phyloP scores from a whole-genome alignment of 495 filamentous ascomycete species.

The Ascobolus immersus region DNA sequence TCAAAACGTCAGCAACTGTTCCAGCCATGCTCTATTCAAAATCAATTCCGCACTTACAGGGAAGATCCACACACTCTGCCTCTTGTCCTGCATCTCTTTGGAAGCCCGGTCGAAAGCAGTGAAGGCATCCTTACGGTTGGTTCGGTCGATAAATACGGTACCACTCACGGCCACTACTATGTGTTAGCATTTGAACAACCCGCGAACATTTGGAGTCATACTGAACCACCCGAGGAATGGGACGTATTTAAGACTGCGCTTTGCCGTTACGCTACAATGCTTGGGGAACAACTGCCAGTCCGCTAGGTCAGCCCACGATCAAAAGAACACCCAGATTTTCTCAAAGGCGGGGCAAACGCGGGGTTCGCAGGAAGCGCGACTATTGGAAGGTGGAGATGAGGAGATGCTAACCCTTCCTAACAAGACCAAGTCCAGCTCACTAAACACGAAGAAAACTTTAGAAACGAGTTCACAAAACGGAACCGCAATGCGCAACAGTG shows the following conservation, averaged over 20 bases:
- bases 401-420: conserved; percentile 27
- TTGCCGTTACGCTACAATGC: conserved; percentile 82
- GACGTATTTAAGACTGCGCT: conserved; percentile 51
- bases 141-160: conserved; percentile 82
- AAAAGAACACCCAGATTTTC: too few relatives aligned
- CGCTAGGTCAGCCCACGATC: too few relatives aligned
- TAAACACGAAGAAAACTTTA: background rate
- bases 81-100: conserved; percentile 42
- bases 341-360: too few relatives aligned
- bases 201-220: conserved; percentile 13
- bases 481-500: background rate
- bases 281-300: conserved; percentile 66
- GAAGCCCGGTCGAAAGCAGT: conserved; percentile 66
- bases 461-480: too few relatives aligned
- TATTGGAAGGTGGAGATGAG: too few relatives aligned
- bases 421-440: conserved; percentile 77
- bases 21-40: too few relatives aligned
- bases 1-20: too few relatives aligned
- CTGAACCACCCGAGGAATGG: conserved; percentile 91
- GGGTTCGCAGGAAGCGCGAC: too few relatives aligned
- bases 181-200: conserved; percentile 8
- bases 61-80: conserved; percentile 82
- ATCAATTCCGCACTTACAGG: too few relatives aligned
- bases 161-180: conserved; percentile 43
- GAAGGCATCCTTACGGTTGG: conserved; percentile 53